Evolutionary conservation across 108 stramenopile genomes (phyloP).

Genomic region (Skeletonema grethae): DNA sequence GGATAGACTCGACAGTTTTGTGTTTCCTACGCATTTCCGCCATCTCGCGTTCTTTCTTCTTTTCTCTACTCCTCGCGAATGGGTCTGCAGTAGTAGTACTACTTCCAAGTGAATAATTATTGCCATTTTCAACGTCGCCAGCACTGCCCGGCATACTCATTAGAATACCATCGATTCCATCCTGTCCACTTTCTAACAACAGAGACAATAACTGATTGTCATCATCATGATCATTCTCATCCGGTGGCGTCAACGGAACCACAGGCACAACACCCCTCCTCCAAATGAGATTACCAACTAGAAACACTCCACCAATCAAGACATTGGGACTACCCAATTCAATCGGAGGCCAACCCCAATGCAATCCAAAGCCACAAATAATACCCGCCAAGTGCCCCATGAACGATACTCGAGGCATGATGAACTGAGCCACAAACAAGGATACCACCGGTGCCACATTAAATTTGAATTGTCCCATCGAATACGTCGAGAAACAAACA

Average conservation of each 20-base stretch:
- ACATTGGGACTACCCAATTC: slow-evolving; percentile 63
- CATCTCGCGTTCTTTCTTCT: slow-evolving; percentile 38
- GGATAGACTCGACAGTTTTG: slow-evolving; percentile 23
- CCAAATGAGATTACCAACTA: slow-evolving; percentile 30
- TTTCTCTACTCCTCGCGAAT: slow-evolving; percentile 23
- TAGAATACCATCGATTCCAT: slow-evolving; percentile 4
- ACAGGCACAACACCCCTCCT: slow-evolving; percentile 35
- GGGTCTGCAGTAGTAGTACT: slow-evolving; percentile 15
- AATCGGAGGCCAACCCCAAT: slow-evolving; percentile 74
- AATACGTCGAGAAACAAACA: slow-evolving; percentile 68
- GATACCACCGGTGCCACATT: slow-evolving; percentile 74
- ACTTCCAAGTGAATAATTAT: not conserved
- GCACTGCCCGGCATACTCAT: not conserved
- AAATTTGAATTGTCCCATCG: slow-evolving; percentile 47
- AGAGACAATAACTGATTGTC: slow-evolving; percentile 14
- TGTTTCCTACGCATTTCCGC: slow-evolving; percentile 31
- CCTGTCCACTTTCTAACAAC: slow-evolving; percentile 6
- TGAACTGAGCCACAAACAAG: slow-evolving; percentile 63
- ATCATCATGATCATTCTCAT: slow-evolving; percentile 17
- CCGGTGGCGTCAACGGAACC: slow-evolving; percentile 14
- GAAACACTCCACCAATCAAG: slow-evolving; percentile 58
- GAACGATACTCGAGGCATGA: slow-evolving; percentile 77
- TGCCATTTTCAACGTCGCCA: not conserved
- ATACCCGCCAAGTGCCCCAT: slow-evolving; percentile 85
- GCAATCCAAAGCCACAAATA: slow-evolving; percentile 66